phyloP scores from a whole-genome alignment of 345 rosid genomes.

The Lenwebbia sp. region DNA sequence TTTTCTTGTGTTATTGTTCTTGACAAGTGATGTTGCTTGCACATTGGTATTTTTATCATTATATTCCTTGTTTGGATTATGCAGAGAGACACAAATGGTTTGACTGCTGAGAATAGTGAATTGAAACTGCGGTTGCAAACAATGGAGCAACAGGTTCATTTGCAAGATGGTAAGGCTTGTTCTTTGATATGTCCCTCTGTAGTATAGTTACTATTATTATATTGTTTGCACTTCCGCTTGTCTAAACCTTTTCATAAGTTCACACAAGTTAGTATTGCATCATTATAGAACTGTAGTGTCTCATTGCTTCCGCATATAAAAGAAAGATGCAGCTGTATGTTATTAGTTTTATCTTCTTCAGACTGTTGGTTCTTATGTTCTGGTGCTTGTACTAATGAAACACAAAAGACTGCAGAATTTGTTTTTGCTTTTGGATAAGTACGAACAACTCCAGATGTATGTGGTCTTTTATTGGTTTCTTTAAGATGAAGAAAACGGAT shows the following conservation, averaged over 20 bases:
- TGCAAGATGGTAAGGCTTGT: slow-evolving; percentile 2
- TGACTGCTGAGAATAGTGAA: neutral
- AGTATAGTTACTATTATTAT: neutral
- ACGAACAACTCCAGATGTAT: neutral
- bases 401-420: neutral
- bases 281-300: neutral
- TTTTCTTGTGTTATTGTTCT: neutral
- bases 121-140: slow-evolving; percentile 1
- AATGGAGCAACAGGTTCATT: slow-evolving; percentile 1
- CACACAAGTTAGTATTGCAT: neutral
- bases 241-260: neutral
- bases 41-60: neutral
- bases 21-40: neutral
- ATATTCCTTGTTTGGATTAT: neutral
- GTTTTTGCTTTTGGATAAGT: no score
- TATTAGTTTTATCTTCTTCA: neutral
- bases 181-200: neutral
- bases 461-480: neutral
- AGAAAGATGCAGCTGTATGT: neutral
- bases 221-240: neutral
- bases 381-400: neutral
- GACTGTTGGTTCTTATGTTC: neutral
- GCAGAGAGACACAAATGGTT: slow-evolving; percentile 6
- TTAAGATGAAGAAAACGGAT: no score
- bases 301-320: neutral